These are phyloP conservation scores for Botryosphaeria dothidea DNA, from an alignment of 2,329 filamentous ascomycete genomes.

Conservation along the genomic window DNA sequence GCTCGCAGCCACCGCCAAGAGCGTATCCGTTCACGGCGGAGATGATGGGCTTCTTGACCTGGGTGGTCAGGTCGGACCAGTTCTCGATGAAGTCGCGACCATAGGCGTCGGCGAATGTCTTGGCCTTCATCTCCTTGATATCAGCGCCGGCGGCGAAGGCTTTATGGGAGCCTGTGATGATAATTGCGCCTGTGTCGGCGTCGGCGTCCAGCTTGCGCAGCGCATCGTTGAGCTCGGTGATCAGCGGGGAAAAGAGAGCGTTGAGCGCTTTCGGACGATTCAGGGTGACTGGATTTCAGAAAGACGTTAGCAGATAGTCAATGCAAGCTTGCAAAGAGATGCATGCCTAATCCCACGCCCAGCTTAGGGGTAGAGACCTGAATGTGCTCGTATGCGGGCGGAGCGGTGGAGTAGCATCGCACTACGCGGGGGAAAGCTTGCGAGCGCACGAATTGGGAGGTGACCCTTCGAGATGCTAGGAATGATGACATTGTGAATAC, in stretches of 20 bases:
- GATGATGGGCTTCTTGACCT: slow-evolving; percentile 91
- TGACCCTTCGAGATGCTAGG: slow-evolving; percentile 61
- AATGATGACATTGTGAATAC: slow-evolving; percentile 47
- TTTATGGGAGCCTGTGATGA: slow-evolving; percentile 85
- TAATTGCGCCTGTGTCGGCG: slow-evolving; percentile 35
- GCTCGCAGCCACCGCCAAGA: slow-evolving; percentile 91
- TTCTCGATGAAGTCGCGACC: slow-evolving; percentile 89
- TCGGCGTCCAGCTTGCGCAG: slow-evolving; percentile 37
- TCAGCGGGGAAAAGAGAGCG: slow-evolving; percentile 86
- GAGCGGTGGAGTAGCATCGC: slow-evolving; percentile 49
- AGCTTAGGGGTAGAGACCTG: slow-evolving; percentile 79
- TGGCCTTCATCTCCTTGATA: slow-evolving; percentile 97
- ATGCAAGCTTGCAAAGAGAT: too few relatives aligned
- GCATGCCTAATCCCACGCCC: slow-evolving; percentile 83
- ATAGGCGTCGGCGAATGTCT: slow-evolving; percentile 88
- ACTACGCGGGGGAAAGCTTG: slow-evolving; percentile 58
- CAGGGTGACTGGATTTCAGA: slow-evolving; percentile 68
- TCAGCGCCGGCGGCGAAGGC: slow-evolving; percentile 87
- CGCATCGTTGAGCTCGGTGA: slow-evolving; percentile 68
- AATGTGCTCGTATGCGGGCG: slow-evolving; percentile 72
- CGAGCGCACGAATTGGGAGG: slow-evolving; percentile 58
- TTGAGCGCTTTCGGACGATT: slow-evolving; percentile 96
- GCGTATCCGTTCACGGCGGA: slow-evolving; percentile 93
- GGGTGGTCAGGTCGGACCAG: slow-evolving; percentile 83
- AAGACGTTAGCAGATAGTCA: not conserved